phyloP scores from a whole-genome alignment of 139 green algal genomes.

The Chlamydomonas eustigma region DNA sequence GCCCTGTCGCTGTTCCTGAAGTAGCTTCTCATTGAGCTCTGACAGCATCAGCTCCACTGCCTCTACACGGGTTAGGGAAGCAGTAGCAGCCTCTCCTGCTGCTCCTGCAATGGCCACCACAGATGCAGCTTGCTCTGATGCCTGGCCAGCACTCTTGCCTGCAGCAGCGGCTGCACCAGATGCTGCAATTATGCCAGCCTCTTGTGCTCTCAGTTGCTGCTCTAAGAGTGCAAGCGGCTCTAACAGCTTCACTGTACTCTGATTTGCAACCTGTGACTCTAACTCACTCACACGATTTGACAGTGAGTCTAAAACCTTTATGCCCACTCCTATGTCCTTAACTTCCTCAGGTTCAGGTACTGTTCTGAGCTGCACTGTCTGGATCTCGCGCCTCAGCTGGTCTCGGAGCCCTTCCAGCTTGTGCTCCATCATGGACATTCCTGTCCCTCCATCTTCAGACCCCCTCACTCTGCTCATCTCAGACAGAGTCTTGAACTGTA shows the following conservation, averaged over 20 bases:
- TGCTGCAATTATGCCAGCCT: neutral
- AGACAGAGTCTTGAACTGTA: neutral
- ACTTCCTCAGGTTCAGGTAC: neutral
- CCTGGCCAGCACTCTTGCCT: too few relatives aligned
- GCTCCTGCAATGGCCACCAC: neutral
- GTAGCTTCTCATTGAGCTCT: neutral
- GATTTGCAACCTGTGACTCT: too few relatives aligned
- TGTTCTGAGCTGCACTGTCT: neutral
- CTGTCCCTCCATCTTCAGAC: neutral
- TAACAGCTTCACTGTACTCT: too few relatives aligned
- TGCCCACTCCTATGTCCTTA: neutral
- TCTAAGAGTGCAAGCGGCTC: too few relatives aligned
- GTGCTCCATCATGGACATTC: neutral
- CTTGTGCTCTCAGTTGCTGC: neutral
- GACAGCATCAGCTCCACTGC: neutral
- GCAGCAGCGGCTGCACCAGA: too few relatives aligned
- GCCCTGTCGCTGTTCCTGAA: neutral
- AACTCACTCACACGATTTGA: neutral
- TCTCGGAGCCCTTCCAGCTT: neutral
- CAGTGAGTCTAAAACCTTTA: too few relatives aligned
- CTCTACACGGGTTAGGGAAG: neutral
- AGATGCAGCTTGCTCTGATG: too few relatives aligned
- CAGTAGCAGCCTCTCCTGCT: neutral
- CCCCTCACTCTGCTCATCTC: neutral
- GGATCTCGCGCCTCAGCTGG: too few relatives aligned